A percentile compares a stretch with the other conserved stretches of the same genome.
Conservation (phyloP, 2,329 filamentous ascomycete species). For the Mollisia scopiformis region DNA sequence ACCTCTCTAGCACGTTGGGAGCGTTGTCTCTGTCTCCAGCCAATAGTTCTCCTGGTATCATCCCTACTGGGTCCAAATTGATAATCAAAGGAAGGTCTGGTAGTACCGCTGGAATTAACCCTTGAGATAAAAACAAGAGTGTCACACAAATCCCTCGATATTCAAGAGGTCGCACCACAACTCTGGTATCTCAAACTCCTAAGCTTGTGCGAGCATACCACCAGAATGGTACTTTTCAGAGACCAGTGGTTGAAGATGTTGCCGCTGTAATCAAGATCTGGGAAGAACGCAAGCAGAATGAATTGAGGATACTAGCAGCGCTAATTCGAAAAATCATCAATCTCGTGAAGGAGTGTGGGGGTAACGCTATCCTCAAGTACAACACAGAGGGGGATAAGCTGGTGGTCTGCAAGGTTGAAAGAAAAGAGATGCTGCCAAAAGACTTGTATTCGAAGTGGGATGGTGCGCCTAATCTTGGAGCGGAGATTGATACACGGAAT, state of each 20-base stretch:
- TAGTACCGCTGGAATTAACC: constrained; percentile 40
- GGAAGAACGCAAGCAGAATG: constrained; percentile 39
- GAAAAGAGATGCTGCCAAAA: constrained; percentile 34
- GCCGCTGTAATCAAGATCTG: constrained; percentile 36
- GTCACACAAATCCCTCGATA: constrained; percentile 36
- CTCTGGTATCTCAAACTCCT: constrained; percentile 50
- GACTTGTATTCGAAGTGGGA: constrained; percentile 38
- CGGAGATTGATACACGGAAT: too few relatives aligned
- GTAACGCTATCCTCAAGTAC: constrained; percentile 33
- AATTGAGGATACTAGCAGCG: constrained; percentile 37
- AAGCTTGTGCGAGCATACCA: constrained; percentile 51
- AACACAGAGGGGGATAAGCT: constrained; percentile 29
- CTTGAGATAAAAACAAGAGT: constrained; percentile 50
- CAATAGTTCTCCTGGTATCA: neutral
- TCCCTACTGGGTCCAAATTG: constrained; percentile 32
- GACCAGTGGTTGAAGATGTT: constrained; percentile 42
- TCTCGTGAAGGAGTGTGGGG: constrained; percentile 33
- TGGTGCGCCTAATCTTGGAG: neutral
- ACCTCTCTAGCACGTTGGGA: constrained; percentile 30
- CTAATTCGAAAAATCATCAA: constrained; percentile 35
- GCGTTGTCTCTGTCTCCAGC: constrained; percentile 31
- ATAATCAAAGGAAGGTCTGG: constrained; percentile 37
- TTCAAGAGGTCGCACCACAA: constrained; percentile 43
- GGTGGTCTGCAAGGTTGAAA: constrained; percentile 28
- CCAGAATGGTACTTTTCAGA: constrained; percentile 39